phyloP scores from a whole-genome alignment of 2,329 filamentous ascomycete genomes.

The Pseudogymnoascus sp. region DNA sequence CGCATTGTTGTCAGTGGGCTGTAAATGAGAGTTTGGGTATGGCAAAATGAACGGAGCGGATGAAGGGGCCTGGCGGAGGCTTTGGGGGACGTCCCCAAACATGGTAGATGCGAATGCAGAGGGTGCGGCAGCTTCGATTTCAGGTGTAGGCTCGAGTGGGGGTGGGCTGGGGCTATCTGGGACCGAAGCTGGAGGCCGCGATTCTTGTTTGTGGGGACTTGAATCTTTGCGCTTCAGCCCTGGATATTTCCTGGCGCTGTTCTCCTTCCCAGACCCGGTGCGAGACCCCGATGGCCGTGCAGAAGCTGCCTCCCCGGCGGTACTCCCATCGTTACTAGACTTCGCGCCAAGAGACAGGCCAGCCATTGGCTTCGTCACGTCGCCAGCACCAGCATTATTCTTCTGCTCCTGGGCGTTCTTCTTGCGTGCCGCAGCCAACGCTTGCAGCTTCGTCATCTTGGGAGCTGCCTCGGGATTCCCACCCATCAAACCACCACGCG shows the following conservation, averaged over 20 bases:
- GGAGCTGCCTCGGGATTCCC: slow-evolving; percentile 57
- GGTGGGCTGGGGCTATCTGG: slow-evolving; percentile 11
- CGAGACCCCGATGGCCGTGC: background rate
- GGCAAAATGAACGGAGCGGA: slow-evolving; percentile 33
- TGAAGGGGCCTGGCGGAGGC: slow-evolving; percentile 13
- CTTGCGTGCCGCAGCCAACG: slow-evolving; percentile 76
- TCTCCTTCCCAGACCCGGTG: slow-evolving; percentile 7
- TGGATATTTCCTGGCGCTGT: slow-evolving; percentile 22
- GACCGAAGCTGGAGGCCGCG: slow-evolving; percentile 15
- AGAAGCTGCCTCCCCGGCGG: background rate
- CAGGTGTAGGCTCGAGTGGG: slow-evolving; percentile 12
- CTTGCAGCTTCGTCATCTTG: slow-evolving; percentile 85
- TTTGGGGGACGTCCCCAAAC: slow-evolving; percentile 31
- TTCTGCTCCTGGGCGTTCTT: slow-evolving; percentile 66
- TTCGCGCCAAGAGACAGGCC: slow-evolving; percentile 13
- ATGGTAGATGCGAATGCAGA: slow-evolving; percentile 36
- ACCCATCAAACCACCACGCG: slow-evolving; percentile 65
- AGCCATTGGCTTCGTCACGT: slow-evolving; percentile 24
- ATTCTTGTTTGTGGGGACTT: slow-evolving; percentile 25
- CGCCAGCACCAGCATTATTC: slow-evolving; percentile 14
- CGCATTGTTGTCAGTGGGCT: slow-evolving; percentile 45
- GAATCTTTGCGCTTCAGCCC: slow-evolving; percentile 28
- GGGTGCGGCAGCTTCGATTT: slow-evolving; percentile 27
- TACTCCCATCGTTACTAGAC: background rate
- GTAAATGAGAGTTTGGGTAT: slow-evolving; percentile 32